These are phyloP conservation scores for Piedraia hortae DNA, from an alignment of 2,329 filamentous ascomycete species.

Conservation along the genomic window DNA sequence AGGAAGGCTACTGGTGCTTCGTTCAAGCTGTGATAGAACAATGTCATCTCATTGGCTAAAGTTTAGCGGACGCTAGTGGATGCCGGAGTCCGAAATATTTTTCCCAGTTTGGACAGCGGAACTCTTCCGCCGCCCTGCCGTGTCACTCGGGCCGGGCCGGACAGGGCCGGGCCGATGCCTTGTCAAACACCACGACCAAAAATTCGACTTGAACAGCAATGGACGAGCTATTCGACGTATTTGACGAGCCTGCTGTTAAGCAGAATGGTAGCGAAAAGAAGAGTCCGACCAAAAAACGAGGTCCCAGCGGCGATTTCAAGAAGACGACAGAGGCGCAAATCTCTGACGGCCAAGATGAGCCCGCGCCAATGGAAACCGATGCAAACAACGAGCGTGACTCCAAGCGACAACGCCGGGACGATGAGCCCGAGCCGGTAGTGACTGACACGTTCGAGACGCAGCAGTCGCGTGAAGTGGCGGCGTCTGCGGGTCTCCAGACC, in stretches of 20 bases:
- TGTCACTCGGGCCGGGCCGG: too few relatives aligned
- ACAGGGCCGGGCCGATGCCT: too few relatives aligned
- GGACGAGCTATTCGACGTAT: constrained; percentile 13
- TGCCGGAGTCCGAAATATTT: too few relatives aligned
- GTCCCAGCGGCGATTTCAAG: constrained; percentile 55
- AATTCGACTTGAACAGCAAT: too few relatives aligned
- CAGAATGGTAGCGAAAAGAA: constrained; percentile 1
- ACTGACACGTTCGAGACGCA: constrained; percentile 89
- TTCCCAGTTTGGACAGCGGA: too few relatives aligned
- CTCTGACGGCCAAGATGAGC: constrained; percentile 8
- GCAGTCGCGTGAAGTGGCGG: constrained; percentile 69
- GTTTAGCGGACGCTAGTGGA: too few relatives aligned
- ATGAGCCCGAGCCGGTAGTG: constrained; percentile 51
- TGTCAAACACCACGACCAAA: too few relatives aligned
- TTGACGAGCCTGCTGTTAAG: constrained; percentile 9
- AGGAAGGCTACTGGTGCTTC: too few relatives aligned
- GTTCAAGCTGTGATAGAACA: too few relatives aligned
- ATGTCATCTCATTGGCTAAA: too few relatives aligned
- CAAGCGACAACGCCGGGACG: constrained; percentile 37
- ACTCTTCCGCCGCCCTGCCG: too few relatives aligned
- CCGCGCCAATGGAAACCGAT: constrained; percentile 2
- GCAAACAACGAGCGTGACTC: constrained; percentile 17
- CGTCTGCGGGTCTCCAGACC: constrained; percentile 39
- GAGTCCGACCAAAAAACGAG: constrained; percentile 33
- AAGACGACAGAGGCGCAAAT: constrained; percentile 14